phyloP scores from a whole-genome alignment of 805 yeast species.

The Zygoascus flipseniorum region DNA sequence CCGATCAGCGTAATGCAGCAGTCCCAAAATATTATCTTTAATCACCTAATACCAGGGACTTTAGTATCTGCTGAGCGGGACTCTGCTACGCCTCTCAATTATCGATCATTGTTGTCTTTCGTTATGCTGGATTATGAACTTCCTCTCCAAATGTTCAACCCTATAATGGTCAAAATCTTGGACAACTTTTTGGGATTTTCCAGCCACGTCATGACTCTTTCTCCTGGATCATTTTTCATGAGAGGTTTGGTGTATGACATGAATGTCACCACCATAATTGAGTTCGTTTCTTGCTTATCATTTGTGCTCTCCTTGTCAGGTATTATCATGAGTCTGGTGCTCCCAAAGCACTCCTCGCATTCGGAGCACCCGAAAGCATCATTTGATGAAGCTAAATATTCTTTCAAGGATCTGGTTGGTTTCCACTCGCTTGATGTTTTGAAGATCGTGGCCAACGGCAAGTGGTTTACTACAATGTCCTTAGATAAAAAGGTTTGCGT shows the following conservation, averaged over 20 bases:
- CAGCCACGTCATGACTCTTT: neutral
- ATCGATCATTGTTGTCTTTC: neutral
- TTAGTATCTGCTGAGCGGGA: neutral
- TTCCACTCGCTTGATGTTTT: conserved; percentile 59
- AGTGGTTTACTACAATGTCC: conserved; percentile 53
- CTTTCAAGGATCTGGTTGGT: conserved; percentile 37
- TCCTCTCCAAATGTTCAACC: neutral
- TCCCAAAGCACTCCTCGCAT: conserved; percentile 16
- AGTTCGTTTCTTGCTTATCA: conserved; percentile 1
- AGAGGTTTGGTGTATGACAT: neutral
- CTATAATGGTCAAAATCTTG: neutral
- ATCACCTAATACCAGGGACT: neutral
- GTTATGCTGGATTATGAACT: neutral
- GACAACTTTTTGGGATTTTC: neutral
- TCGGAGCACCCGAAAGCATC: neutral
- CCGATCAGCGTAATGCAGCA: neutral
- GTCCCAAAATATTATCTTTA: neutral
- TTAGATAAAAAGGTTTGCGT: conserved; percentile 62
- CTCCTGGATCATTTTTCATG: neutral
- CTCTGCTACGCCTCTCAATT: neutral
- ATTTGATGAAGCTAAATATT: conserved; percentile 12
- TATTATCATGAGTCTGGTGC: conserved; percentile 35
- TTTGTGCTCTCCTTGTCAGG: conserved; percentile 36
- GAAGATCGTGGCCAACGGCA: conserved; percentile 30
- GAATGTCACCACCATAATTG: neutral